These are phyloP conservation scores for Senecio squalidus DNA, from an alignment of 140 eudicot genomes.

Conservation along the genomic window DNA sequence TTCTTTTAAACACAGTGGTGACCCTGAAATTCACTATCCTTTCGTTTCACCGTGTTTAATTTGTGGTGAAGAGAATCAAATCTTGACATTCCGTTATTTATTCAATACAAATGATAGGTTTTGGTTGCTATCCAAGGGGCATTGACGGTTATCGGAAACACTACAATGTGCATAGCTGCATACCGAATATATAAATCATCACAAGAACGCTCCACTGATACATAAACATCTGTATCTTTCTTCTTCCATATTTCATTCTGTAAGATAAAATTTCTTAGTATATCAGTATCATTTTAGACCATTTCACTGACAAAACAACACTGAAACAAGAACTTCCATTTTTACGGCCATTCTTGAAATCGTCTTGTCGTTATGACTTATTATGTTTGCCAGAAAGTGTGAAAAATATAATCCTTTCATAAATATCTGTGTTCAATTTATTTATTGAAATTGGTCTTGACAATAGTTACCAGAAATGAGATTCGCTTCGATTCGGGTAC, in stretches of 20 bases:
- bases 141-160: slow-evolving; percentile 79
- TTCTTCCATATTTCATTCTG: slow-evolving; percentile 1
- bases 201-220: slow-evolving; percentile 46
- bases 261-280: slow-evolving; percentile 2
- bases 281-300: neutral
- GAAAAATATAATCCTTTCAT: too few species aligned
- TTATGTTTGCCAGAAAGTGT: too few species aligned
- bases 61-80: neutral
- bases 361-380: too few species aligned
- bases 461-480: too few species aligned
- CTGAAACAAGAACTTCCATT: too few species aligned
- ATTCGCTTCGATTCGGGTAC: too few species aligned
- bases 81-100: neutral
- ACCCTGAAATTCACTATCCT: neutral
- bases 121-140: slow-evolving; percentile 92
- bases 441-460: too few species aligned
- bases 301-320: neutral
- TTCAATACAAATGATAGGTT: slow-evolving; percentile 30
- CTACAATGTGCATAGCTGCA: slow-evolving; percentile 94
- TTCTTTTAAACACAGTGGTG: neutral
- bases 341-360: too few species aligned
- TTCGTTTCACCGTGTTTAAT: neutral
- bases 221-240: slow-evolving; percentile 23
- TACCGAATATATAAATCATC: slow-evolving; percentile 63
- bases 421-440: too few species aligned